These are phyloP conservation scores for Wickerhamiella cacticola DNA, from an alignment of 805 yeast genomes.

Conservation along the genomic window DNA sequence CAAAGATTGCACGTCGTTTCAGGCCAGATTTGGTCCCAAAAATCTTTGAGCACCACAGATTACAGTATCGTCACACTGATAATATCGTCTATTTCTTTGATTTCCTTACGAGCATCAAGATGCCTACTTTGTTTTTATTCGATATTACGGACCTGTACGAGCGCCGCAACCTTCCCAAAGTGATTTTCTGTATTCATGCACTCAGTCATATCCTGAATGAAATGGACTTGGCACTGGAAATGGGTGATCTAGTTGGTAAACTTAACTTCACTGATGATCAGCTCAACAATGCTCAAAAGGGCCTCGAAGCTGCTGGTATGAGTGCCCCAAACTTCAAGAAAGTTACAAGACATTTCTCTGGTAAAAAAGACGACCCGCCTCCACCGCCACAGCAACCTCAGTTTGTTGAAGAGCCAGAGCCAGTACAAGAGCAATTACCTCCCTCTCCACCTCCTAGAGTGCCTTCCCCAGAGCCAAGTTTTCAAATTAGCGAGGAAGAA, in stretches of 20 bases:
- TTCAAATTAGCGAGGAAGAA: slow-evolving; percentile 25
- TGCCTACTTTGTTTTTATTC: slow-evolving; percentile 81
- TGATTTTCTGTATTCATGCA: slow-evolving; percentile 86
- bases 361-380: slow-evolving; percentile 21
- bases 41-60: slow-evolving; percentile 44
- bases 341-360: slow-evolving; percentile 33
- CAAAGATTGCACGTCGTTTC: slow-evolving; percentile 60
- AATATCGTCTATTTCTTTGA: slow-evolving; percentile 73
- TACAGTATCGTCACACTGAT: slow-evolving; percentile 85
- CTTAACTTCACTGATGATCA: slow-evolving; percentile 57
- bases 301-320: slow-evolving; percentile 49
- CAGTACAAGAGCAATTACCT: neutral
- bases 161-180: slow-evolving; percentile 83
- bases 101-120: slow-evolving; percentile 52
- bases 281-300: slow-evolving; percentile 49
- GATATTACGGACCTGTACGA: slow-evolving; percentile 91
- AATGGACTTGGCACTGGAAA: slow-evolving; percentile 44
- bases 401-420: neutral
- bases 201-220: slow-evolving; percentile 58
- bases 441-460: slow-evolving; percentile 1
- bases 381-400: slow-evolving; percentile 7
- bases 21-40: slow-evolving; percentile 51
- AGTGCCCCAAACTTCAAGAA: slow-evolving; percentile 67
- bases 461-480: neutral
- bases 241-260: slow-evolving; percentile 51